Percentiles rank a stretch among this genome's conserved stretches.
phyloP scores from a whole-genome alignment of 345 rosid species.

The Garcia nutans region DNA sequence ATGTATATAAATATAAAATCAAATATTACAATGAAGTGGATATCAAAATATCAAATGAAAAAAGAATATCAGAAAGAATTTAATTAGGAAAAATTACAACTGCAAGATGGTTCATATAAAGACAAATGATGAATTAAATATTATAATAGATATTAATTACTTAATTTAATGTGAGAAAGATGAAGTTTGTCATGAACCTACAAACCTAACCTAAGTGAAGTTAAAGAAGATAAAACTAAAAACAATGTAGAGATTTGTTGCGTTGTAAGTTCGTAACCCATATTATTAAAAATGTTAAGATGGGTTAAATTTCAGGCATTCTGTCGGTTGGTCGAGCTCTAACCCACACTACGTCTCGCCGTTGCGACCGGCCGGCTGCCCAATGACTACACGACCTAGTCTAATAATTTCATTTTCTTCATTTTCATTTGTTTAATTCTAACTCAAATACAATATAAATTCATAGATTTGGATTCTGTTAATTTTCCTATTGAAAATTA shows the following conservation, averaged over 20 bases:
- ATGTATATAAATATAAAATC: too few relatives aligned
- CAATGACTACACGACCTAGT: too few relatives aligned
- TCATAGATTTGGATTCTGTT: too few relatives aligned
- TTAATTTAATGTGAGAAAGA: background rate
- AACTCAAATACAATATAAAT: too few relatives aligned
- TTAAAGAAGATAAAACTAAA: background rate
- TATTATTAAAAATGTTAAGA: background rate
- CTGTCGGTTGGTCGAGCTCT: slow-evolving; percentile 2
- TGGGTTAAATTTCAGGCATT: background rate
- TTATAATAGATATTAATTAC: background rate
- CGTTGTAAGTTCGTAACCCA: background rate
- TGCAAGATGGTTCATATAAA: background rate
- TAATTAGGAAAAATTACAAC: background rate
- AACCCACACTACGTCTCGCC: slow-evolving; percentile 1
- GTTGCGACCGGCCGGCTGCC: background rate
- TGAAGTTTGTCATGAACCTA: slow-evolving; percentile 19
- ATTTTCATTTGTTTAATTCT: too few relatives aligned
- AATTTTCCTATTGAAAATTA: too few relatives aligned
- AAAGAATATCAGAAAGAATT: too few relatives aligned
- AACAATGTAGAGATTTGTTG: background rate
- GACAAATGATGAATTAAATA: background rate
- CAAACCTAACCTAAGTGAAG: background rate
- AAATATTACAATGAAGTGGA: too few relatives aligned
- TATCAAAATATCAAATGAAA: too few relatives aligned
- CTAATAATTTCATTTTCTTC: too few relatives aligned